phyloP scores from a whole-genome alignment of 2,329 filamentous ascomycete species.

The Parastagonospora nodorum region DNA sequence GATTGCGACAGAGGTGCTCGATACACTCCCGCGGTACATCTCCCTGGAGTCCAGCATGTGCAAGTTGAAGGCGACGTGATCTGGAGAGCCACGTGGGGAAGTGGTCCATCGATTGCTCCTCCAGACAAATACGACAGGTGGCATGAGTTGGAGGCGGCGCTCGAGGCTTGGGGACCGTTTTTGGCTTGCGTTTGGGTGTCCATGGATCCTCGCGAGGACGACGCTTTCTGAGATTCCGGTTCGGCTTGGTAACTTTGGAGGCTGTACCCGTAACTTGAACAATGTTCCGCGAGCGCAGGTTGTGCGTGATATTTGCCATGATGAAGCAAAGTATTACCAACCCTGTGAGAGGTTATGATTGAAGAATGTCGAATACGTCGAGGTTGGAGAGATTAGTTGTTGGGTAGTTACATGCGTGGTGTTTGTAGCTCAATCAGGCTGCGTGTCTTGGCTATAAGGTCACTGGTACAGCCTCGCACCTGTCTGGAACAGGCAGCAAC shows the following conservation, averaged over 20 bases:
- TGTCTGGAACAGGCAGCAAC: neutral
- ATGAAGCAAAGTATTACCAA: no score
- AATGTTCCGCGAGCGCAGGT: slow-evolving; percentile 21
- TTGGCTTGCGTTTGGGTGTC: slow-evolving; percentile 25
- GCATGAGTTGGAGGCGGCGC: slow-evolving; percentile 20
- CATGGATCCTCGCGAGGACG: slow-evolving; percentile 24
- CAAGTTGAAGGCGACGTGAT: slow-evolving; percentile 2
- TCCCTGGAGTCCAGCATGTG: neutral
- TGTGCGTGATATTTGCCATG: slow-evolving; percentile 4
- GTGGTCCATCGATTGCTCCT: slow-evolving; percentile 13
- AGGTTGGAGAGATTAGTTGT: neutral
- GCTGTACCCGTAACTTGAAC: neutral
- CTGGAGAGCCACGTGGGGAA: slow-evolving; percentile 25
- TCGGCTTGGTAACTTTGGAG: slow-evolving; percentile 3
- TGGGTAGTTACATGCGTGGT: neutral
- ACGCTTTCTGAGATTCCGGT: slow-evolving; percentile 3
- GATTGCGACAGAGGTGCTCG: slow-evolving; percentile 25
- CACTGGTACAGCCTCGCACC: neutral
- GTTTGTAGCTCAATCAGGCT: neutral
- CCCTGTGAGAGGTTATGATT: neutral
- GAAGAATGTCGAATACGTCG: neutral
- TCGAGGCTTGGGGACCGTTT: slow-evolving; percentile 10
- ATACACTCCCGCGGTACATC: slow-evolving; percentile 29
- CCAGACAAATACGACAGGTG: slow-evolving; percentile 33
- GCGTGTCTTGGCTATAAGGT: neutral